Base-by-base conservation (phyloP, 1,284 basidiomycete species). In the Butyriboletus appendiculatus region DNA sequence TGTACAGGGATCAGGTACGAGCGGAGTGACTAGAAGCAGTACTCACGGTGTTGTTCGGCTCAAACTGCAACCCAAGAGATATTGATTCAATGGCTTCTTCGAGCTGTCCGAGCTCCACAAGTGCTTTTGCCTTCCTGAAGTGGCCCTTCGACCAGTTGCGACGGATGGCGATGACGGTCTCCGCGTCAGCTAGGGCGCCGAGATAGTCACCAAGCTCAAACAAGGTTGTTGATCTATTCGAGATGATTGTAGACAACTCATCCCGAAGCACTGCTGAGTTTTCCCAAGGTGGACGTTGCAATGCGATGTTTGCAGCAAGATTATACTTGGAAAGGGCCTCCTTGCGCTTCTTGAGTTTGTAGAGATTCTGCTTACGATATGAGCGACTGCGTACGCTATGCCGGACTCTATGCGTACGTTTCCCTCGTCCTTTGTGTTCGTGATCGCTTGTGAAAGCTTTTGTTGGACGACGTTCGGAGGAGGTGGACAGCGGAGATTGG, bases 61-160 rank as follows among this genome's bases (percentile, higher is more conserved):
- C 96, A 64, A 92, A 98, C 58, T 92, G 88, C 58, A 98, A 71
- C 0, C 96, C 96, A 14, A 95, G 78, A 59, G 86, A 78, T 53
- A 94, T 77, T 4, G 94, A 89, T 45, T 96, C 91, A 58, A 81
- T 83, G 3, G 95, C 96, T 50, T 97, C 94, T 35, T 85, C 76
- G 50, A 82, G 75, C 45, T 80, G 77, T 14, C 80, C 78, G 52
- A 99, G 75, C n/a, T 84, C 92, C 5, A 90, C 77, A 43, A 98
- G 76, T 0, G 96, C 94, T 69, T 90, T 91, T 4, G 90, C 93
- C 63, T 88, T 96, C 59, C 96, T 80, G 78, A 96, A 97, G 70
- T 98, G 94, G 0, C 95, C 96, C 71, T 98, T 98, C 63, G 88
- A 85, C 96, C 96, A 99, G 28, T 86, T 86, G 54, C 88, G 80